Evolutionary conservation across 2,329 filamentous ascomycete genomes (phyloP), one percentile per base, ranked within the genome.

Genomic region (Apiospora hydei): DNA sequence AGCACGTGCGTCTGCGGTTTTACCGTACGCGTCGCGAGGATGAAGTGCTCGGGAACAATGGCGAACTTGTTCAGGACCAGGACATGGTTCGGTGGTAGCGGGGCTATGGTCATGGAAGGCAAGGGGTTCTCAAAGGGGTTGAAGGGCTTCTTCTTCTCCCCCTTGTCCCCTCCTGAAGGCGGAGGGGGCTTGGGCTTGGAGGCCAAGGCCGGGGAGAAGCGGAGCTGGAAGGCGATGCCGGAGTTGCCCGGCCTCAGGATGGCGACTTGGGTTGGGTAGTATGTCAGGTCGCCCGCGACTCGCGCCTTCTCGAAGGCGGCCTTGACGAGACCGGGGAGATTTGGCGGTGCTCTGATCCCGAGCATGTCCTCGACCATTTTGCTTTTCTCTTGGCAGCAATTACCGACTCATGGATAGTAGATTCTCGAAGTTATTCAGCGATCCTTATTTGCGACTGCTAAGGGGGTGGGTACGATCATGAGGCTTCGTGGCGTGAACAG

Each of bases 51-150:
- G 0, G 88, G 87, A 46, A 93, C 91, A 68, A 94, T 82, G 68
- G 92, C 91, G 76, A 92, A 94, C 80, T 94, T 94, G 84, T 94
- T 94, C 53, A 94, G 84, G 1, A 94, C 89, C 57, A 94, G 85
- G 72, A 87, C 85, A 80, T 94, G 92, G 11, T 83, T 80, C 0
- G 88, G 83, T 1, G 83, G 84, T 10, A 93, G 77, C 38, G 87
- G 80, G 61, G 91, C 81, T 49, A 91, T 83, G 71, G 92, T 86
- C 13, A 88, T 83, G 6, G 86, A 83, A 3, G 83, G 77, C 0
- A 86, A 80, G 0, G 91, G 91, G 72, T 89, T 84, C 46, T 88
- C 89, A 80, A 94, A 94, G 4, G 91, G 91, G 79, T 94, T 88
- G 76, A 88, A 85, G 3, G 83, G 83, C 69, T 83, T 85, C 67